Percentiles rank a stretch among this genome's conserved stretches.
Conservation (phyloP, 768 basidiomycete genomes). For the Solioccasus polychromus region DNA sequence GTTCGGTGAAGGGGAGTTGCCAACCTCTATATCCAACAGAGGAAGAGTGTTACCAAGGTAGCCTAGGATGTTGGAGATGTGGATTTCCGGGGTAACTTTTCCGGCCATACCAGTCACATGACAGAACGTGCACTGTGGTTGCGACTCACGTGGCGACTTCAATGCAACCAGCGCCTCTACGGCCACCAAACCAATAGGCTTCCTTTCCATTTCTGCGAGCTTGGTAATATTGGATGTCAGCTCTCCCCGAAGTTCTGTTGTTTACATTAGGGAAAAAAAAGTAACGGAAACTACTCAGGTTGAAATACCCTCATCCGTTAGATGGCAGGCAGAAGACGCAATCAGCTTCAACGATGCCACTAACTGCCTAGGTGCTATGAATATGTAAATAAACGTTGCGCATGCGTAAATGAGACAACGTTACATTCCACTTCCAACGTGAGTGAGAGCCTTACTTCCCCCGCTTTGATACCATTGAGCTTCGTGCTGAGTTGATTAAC, state of each 20-base stretch:
- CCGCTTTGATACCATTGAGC: background rate
- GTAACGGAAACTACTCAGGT: too few relatives aligned
- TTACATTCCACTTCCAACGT: slow-evolving; percentile 6
- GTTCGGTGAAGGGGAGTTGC: background rate
- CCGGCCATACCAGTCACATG: background rate
- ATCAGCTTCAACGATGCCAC: slow-evolving; percentile 1
- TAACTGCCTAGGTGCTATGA: slow-evolving; percentile 2
- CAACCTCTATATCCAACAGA: background rate
- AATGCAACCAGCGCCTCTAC: slow-evolving; percentile 6
- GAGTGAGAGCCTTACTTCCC: background rate
- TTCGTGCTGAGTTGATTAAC: background rate
- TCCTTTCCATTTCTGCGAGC: background rate
- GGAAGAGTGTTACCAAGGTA: slow-evolving; percentile 6
- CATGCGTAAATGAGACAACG: background rate
- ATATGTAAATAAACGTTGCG: background rate
- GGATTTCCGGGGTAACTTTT: background rate
- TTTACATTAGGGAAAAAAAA: background rate
- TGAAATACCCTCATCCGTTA: background rate
- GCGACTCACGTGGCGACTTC: background rate
- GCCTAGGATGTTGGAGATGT: slow-evolving; percentile 1
- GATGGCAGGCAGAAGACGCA: background rate
- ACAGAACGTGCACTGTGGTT: background rate
- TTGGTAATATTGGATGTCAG: background rate
- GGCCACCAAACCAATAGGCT: slow-evolving; percentile 4
- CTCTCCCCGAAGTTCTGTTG: background rate